Conservation (phyloP, 805 yeast species). For the Ogataea philodendri region DNA sequence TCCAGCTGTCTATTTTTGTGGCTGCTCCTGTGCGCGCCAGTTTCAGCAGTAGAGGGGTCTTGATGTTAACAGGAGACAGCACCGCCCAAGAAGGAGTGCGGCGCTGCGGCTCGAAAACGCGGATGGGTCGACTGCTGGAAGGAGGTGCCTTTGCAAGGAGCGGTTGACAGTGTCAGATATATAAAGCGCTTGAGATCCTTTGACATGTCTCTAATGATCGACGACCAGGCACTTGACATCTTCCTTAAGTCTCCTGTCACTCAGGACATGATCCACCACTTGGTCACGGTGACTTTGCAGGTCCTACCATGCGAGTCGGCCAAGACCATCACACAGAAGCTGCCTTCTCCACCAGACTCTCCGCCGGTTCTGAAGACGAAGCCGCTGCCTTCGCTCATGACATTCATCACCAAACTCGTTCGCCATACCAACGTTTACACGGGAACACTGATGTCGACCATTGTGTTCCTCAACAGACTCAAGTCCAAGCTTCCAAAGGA, state of each 20-base stretch:
- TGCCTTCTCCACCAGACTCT: slow-evolving; percentile 33
- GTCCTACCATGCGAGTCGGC: slow-evolving; percentile 60
- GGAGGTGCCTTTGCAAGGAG: too few species aligned
- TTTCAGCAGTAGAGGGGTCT: too few species aligned
- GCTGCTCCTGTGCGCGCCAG: slow-evolving; percentile 5
- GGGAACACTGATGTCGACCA: slow-evolving; percentile 71
- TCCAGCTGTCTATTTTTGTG: too few species aligned
- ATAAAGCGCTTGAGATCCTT: slow-evolving; percentile 1
- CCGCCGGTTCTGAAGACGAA: slow-evolving; percentile 36
- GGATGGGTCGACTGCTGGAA: slow-evolving; percentile 6
- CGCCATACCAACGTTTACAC: slow-evolving; percentile 78
- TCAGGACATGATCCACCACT: slow-evolving; percentile 69
- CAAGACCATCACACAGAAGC: slow-evolving; percentile 34
- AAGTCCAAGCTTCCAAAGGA: slow-evolving; percentile 61
- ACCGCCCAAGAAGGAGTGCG: slow-evolving; percentile 10
- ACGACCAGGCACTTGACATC: slow-evolving; percentile 55
- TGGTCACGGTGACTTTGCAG: slow-evolving; percentile 64
- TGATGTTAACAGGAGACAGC: slow-evolving; percentile 5
- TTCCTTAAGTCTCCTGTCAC: slow-evolving; percentile 66
- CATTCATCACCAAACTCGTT: slow-evolving; percentile 69
- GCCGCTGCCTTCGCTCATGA: slow-evolving; percentile 66
- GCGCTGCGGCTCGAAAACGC: slow-evolving; percentile 8
- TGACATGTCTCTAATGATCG: slow-evolving; percentile 35
- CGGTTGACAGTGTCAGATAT: too few species aligned
- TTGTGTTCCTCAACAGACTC: slow-evolving; percentile 63